Evolutionary conservation across 2,329 filamentous ascomycete genomes (phyloP).

Genomic region (Aureobasidium vineae): DNA sequence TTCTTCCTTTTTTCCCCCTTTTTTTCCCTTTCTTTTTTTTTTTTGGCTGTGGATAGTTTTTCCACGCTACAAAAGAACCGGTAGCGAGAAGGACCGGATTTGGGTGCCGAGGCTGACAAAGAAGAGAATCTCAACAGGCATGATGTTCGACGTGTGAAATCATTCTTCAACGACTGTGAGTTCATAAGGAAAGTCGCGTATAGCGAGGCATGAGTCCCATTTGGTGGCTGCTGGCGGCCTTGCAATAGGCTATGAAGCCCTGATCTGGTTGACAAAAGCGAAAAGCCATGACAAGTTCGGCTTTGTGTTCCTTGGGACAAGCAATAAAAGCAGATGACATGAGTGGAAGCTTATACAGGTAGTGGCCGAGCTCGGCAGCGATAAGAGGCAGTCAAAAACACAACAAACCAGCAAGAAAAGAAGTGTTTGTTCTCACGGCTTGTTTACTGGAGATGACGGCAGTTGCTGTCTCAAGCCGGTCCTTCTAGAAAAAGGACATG

Average conservation of each 20-base stretch:
- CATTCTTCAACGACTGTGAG: neutral
- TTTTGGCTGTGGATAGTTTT: neutral
- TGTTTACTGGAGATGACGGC: neutral
- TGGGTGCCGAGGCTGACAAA: neutral
- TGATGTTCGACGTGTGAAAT: neutral
- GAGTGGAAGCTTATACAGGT: neutral
- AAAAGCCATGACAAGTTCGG: conserved; percentile 11
- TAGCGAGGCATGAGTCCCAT: neutral
- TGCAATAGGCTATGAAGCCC: neutral
- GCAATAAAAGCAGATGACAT: neutral
- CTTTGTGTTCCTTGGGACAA: conserved; percentile 3
- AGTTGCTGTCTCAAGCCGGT: neutral
- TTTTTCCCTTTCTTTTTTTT: neutral
- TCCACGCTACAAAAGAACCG: neutral
- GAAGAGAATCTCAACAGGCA: neutral
- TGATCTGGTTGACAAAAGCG: neutral
- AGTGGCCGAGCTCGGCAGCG: neutral
- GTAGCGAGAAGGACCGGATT: neutral
- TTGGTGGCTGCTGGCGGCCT: conserved; percentile 11
- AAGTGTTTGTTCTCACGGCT: neutral
- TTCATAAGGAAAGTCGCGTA: neutral
- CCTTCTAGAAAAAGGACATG: neutral
- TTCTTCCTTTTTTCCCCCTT: neutral
- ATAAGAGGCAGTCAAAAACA: neutral
- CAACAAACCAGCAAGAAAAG: neutral